phyloP scores from a whole-genome alignment of 108 stramenopile genomes.

The Fragilariopsis cylindrus region DNA sequence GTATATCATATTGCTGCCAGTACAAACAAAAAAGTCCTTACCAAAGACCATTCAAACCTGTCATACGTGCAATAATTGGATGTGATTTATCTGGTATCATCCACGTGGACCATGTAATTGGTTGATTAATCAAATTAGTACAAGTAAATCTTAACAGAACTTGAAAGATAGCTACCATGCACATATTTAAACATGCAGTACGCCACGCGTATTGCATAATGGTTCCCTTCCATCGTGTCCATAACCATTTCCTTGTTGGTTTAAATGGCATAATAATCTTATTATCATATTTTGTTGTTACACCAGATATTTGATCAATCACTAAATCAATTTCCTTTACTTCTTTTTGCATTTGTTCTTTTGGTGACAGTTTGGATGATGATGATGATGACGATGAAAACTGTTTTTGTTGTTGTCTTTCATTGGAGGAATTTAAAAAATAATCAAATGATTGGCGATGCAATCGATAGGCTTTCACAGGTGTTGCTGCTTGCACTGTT shows the following conservation, averaged over 20 bases:
- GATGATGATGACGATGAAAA: neutral
- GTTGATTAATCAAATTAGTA: neutral
- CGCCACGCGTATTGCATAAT: slow-evolving; percentile 18
- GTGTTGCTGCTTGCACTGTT: slow-evolving; percentile 5
- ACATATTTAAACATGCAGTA: slow-evolving; percentile 7
- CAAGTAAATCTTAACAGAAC: neutral
- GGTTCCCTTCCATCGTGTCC: slow-evolving; percentile 9
- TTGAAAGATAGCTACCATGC: neutral
- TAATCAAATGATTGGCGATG: neutral
- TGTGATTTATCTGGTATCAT: slow-evolving; percentile 12
- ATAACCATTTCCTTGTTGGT: slow-evolving; percentile 7
- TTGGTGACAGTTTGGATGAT: neutral
- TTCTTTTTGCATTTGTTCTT: slow-evolving; percentile 16
- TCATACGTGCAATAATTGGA: neutral
- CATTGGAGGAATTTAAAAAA: neutral
- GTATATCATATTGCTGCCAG: too few species aligned
- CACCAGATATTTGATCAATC: slow-evolving; percentile 16
- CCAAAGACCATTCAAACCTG: slow-evolving; percentile 5
- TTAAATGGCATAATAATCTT: slow-evolving; percentile 17
- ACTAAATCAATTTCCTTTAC: slow-evolving; percentile 11
- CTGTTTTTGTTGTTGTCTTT: neutral
- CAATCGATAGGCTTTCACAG: slow-evolving; percentile 1
- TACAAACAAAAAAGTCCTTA: neutral
- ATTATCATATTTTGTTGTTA: slow-evolving; percentile 9
- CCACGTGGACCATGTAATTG: slow-evolving; percentile 10